Evolutionary conservation across 2,329 filamentous ascomycete species (phyloP).

Genomic region (Colletotrichum theobromicola): DNA sequence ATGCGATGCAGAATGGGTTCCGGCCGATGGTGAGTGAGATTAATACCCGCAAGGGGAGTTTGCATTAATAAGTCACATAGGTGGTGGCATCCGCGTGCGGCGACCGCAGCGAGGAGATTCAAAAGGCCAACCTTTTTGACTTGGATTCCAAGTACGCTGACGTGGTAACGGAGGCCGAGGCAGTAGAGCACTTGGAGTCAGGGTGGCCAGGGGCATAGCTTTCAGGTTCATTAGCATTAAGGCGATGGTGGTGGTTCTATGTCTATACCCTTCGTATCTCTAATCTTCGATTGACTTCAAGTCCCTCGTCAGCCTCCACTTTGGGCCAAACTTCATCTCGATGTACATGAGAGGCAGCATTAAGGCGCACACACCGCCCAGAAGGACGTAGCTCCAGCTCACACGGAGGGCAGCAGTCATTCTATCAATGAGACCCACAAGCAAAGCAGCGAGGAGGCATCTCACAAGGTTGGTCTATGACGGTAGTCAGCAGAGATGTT

Average conservation of each 20-base stretch:
- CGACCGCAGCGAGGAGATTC: not conserved
- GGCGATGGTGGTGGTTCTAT: not conserved
- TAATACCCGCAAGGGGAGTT: not conserved
- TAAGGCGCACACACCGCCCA: conserved; percentile 22
- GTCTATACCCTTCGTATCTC: not conserved
- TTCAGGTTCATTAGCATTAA: not conserved
- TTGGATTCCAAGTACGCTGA: not conserved
- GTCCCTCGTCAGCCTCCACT: conserved; percentile 19
- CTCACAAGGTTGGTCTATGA: conserved; percentile 32
- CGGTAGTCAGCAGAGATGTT: not conserved
- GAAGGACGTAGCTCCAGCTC: conserved; percentile 27
- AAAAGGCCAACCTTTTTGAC: not conserved
- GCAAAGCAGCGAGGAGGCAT: conserved; percentile 29
- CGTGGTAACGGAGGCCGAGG: not conserved
- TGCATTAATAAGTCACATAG: not conserved
- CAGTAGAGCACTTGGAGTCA: not conserved
- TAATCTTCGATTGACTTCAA: conserved; percentile 4
- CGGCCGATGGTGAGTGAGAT: not conserved
- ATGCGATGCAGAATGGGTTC: not conserved
- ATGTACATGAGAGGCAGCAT: conserved; percentile 26
- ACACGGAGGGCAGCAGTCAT: conserved; percentile 25
- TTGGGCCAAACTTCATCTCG: conserved; percentile 25
- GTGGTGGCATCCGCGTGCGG: not conserved
- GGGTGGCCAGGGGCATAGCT: not conserved
- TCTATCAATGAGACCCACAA: conserved; percentile 31